Base-by-base conservation (phyloP, 257 asterid species). In the Scutellaria barbata region DNA sequence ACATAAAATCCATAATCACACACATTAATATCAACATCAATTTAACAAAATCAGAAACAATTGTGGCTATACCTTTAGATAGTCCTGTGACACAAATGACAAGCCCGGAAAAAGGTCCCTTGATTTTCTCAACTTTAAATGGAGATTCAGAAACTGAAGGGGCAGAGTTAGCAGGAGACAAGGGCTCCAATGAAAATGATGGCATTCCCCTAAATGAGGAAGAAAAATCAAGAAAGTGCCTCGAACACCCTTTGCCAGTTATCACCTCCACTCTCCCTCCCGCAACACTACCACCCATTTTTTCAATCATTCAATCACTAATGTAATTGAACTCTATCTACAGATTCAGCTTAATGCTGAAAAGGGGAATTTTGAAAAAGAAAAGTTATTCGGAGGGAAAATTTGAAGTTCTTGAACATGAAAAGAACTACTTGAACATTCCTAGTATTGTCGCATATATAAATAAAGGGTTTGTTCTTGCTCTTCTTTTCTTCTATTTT, bases 1-100 rank as follows among this genome's bases (percentile, higher is more conserved):
- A 5, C 71, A 57, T n/a, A 54, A 42, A 50, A 72, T 46, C 55
- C 22, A 72, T 14, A 16, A 35, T 13, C 65, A 76, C 41, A 74
- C 53, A 75, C 33, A 66, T 30, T 53, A 43, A 65, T 4, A 30
- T 30, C 35, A 30, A 2, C n/a, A 69, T 35, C 56, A 50, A 62
- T 41, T 51, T 53, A 17, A 37, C 6, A 13, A 43, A 61, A 39
- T 16, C 55, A 25, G 37, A 56, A 69, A 16, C 41, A 71, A 42
- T 1, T 35, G 43, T 16, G 14, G 6, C 3, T 8, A 8, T 60
- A 94, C 97, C 98, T 88, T 86, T 91, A 37, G 97, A 87, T 11
- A 94, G 92, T 13, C 98, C 97, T 5, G 98, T 94, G 14, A 94
- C 97, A 53, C 98, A 94, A 43, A 94, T 84, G 72, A 91, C 87